Percentiles rank a stretch among this genome's conserved stretches.
phyloP scores from a whole-genome alignment of 1,284 basidiomycete species.

The Moesziomyces globuligerus region DNA sequence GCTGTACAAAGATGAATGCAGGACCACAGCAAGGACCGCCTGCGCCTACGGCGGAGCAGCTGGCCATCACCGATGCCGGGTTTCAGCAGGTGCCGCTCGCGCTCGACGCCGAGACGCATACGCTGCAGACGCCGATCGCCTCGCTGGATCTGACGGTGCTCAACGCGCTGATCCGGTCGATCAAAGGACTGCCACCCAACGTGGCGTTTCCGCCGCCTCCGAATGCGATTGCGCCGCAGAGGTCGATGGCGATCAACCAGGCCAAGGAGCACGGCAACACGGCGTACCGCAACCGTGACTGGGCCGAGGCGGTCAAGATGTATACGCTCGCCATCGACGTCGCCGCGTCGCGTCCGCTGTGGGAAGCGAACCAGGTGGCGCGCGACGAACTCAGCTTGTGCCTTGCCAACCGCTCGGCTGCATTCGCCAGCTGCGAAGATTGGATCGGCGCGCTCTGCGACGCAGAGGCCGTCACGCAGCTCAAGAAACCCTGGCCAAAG shows the following conservation, averaged over 20 bases:
- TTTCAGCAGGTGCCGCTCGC: constrained; percentile 53
- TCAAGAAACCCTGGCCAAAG: constrained; percentile 91
- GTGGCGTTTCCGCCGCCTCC: constrained; percentile 65
- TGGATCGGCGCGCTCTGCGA: constrained; percentile 85
- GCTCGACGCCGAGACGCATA: constrained; percentile 41
- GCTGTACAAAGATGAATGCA: constrained; percentile 35
- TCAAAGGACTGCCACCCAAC: constrained; percentile 57
- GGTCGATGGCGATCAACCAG: constrained; percentile 59
- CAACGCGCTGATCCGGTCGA: constrained; percentile 64
- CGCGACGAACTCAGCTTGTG: constrained; percentile 89
- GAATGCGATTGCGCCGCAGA: constrained; percentile 62
- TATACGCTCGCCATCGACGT: constrained; percentile 86
- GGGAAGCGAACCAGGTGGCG: constrained; percentile 84
- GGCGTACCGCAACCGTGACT: constrained; percentile 69
- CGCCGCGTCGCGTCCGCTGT: constrained; percentile 84
- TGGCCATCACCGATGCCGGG: constrained; percentile 55
- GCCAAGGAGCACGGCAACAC: constrained; percentile 65
- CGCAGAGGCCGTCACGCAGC: constrained; percentile 85
- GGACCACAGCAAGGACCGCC: constrained; percentile 51
- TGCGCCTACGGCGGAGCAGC: constrained; percentile 56
- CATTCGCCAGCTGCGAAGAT: constrained; percentile 80
- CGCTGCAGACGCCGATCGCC: constrained; percentile 40
- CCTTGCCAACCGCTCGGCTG: constrained; percentile 89
- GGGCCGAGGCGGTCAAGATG: constrained; percentile 79
- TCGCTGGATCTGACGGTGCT: constrained; percentile 60